Base-by-base conservation (phyloP, 768 basidiomycete genomes). In the Terana coerulea region DNA sequence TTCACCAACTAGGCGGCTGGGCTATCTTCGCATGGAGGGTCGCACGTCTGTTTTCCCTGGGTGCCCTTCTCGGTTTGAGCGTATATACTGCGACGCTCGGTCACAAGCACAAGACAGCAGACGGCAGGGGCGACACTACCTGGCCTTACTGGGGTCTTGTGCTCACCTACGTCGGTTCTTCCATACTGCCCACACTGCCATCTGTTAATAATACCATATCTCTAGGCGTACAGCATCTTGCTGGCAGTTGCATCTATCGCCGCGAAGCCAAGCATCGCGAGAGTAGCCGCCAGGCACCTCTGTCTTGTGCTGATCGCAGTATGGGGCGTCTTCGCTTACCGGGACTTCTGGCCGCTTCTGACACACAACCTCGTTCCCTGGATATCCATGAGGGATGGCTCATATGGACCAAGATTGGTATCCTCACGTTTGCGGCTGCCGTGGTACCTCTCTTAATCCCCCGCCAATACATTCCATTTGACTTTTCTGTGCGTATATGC, bases 361-460 rank as follows among this genome's bases (percentile, higher is more conserved):
- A 75, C 72, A 0, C 67, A 61, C 49, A 56, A 61, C 24, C 58
- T 67, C 4, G 7, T 8, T 72, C 75, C 3, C 30, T 64, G 11
- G 75, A 76, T 52, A 58, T 60, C 14, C 59, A 57, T 2, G 63
- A 64, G 28, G 64, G 68, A 5, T 54, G 52, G 50, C 33, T 72
- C 22, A 65, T 74, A 1, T 77, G 75, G 74, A 53, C 60, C 1
- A 63, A 71, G 50, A 39, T 74, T 14, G 65, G 54, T 9, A 34
- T 75, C 9, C 60, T 75, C 22, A 51, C 65, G 3, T 37, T 69
- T n/a, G 67, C 64, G 3, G 71, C 64, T 0, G 61, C 69, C 1
- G 19, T 73, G 19, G 57, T 77, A 9, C 75, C 75, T 0, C 57
- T 74, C 3, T 17, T 69, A 11, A 58, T 64, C n/a, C 75, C 75